phyloP scores from a whole-genome alignment of 176 grass and related monocot genomes.

The Lolium multiflorum region DNA sequence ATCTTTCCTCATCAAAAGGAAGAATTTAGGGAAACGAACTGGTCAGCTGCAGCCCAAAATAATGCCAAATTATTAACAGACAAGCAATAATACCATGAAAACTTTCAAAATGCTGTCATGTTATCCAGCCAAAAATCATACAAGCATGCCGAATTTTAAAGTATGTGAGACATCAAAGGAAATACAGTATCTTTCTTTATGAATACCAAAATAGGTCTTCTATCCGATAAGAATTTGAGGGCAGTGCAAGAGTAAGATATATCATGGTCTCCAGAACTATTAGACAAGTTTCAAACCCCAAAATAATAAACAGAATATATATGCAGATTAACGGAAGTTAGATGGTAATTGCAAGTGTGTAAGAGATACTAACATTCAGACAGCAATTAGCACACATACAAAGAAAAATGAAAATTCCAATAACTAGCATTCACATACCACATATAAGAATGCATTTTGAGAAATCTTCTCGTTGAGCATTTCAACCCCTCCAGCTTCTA shows the following conservation, averaged over 20 bases:
- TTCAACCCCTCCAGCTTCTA: slow-evolving; percentile 85
- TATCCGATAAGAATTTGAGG: slow-evolving; percentile 19
- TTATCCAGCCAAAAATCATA: slow-evolving; percentile 18
- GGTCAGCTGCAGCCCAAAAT: slow-evolving; percentile 6
- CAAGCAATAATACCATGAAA: background rate
- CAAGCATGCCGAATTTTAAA: slow-evolving; percentile 26
- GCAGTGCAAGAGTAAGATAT: slow-evolving; percentile 10
- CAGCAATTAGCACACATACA: slow-evolving; percentile 30
- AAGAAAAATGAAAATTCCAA: slow-evolving; percentile 26
- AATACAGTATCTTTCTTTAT: background rate
- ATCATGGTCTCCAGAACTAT: slow-evolving; percentile 29
- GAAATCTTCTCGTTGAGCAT: slow-evolving; percentile 90
- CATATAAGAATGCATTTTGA: slow-evolving; percentile 83
- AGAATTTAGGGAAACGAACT: slow-evolving; percentile 20
- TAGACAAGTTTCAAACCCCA: background rate
- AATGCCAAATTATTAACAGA: background rate
- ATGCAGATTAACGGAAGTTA: slow-evolving; percentile 19
- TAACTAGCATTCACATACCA: slow-evolving; percentile 56
- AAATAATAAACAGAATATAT: slow-evolving; percentile 24
- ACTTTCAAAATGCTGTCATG: background rate
- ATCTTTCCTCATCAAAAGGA: slow-evolving; percentile 10
- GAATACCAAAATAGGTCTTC: slow-evolving; percentile 28
- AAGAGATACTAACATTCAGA: slow-evolving; percentile 40
- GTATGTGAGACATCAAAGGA: background rate
- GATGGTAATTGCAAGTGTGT: slow-evolving; percentile 7